Base-by-base conservation (phyloP, 1,284 basidiomycete species). In the Malassezia vespertilionis region DNA sequence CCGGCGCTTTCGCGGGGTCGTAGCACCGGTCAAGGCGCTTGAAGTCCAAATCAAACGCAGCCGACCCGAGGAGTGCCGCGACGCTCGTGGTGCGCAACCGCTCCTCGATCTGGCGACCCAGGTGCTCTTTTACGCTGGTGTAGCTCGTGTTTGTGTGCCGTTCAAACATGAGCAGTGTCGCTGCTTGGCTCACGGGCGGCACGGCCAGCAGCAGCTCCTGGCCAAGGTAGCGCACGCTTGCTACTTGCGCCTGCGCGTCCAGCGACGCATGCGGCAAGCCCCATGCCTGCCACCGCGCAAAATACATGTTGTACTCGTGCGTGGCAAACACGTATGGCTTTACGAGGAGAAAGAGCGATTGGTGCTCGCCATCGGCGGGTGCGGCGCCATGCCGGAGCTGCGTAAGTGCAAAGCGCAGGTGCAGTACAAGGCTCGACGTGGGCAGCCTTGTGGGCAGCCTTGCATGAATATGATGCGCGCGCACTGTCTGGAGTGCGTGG, bases 251-350 rank as follows among this genome's bases (percentile, higher is more conserved):
- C 9, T 32, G 12, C 31, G 6, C 31, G 9, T 15, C 12, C 9
- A 5, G 12, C 6, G 7, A 7, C 31, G 31, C 6, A 15, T 7
- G 20, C 12, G 39, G 39, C 14, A 40, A 18, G 6, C 14, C 23
- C 17, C 20, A 30, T 4, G 27, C 39, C 4, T n/a, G 20, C 39
- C 39, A 40, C 14, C 27, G 39, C 27, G n/a, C 40, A 9, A 33
- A 27, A 7, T 33, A 33, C 31, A 42, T 42, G 20, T 22, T 23
- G 31, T 33, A 42, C 12, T 23, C 24, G 32, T 42, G 31, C 3
- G 31, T 32, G 22, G 31, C 40, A 42, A 42, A 42, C 28, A 40
- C 39, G 12, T 23, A 40, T 5, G 39, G 39, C 28, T 40, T 40
- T 9, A 40, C 27, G 14, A 30, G 21, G 7, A 40, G 18, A 32